phyloP scores from a whole-genome alignment of 345 rosid species.

The Hibiscus syriacus region DNA sequence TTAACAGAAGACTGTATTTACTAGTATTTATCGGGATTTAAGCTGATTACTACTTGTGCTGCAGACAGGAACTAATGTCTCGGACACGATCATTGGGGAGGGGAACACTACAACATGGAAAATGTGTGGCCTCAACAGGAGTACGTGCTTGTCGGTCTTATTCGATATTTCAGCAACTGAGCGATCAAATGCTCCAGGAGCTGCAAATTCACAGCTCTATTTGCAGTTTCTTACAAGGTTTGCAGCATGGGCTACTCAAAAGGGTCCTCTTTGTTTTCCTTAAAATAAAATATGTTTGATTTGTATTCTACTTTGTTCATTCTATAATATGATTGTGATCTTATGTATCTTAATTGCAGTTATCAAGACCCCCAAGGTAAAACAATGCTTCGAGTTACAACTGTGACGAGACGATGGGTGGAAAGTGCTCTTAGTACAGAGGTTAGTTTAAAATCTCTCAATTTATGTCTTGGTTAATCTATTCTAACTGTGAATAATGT shows the following conservation, averaged over 20 bases:
- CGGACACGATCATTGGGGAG: constrained; percentile 86
- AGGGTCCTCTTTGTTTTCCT: background rate
- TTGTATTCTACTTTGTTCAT: constrained; percentile 2
- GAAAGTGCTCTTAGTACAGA: constrained; percentile 83
- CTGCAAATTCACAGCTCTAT: constrained; percentile 67
- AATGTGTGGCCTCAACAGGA: constrained; percentile 93
- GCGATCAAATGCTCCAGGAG: constrained; percentile 58
- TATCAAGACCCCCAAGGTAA: constrained; percentile 40
- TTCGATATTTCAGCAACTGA: constrained; percentile 93
- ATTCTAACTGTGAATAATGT: background rate
- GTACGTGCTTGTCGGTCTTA: constrained; percentile 88
- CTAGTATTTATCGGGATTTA: background rate
- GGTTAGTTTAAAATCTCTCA: constrained; percentile 41
- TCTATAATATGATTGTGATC: constrained; percentile 9
- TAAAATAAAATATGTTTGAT: background rate
- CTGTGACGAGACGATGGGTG: constrained; percentile 77
- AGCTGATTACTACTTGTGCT: constrained; percentile 22
- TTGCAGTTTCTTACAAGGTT: constrained; percentile 92
- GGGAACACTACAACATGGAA: constrained; percentile 91
- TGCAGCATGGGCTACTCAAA: constrained; percentile 4
- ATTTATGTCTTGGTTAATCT: background rate
- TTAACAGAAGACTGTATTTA: constrained; percentile 10
- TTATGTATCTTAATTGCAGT: constrained; percentile 18
- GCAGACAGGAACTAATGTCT: constrained; percentile 92
- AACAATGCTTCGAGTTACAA: constrained; percentile 67